Conservation (phyloP, 2,329 filamentous ascomycete genomes). For the Colletotrichum abscissum region DNA sequence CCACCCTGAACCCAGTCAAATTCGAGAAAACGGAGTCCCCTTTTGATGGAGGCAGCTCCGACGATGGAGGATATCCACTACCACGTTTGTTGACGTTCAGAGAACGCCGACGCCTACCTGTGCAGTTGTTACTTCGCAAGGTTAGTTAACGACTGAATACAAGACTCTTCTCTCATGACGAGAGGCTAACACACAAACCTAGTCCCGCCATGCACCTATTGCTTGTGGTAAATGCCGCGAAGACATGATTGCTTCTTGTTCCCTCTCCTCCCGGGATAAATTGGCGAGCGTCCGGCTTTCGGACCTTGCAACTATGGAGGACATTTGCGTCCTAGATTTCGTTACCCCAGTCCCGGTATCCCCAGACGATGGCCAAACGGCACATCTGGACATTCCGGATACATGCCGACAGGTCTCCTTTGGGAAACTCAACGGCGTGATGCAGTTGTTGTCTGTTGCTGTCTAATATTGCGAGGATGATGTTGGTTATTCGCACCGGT, state of each 20-base stretch:
- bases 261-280: neutral
- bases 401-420: neutral
- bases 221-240: neutral
- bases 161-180: constrained; percentile 14
- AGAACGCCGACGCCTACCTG: neutral
- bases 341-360: neutral
- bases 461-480: constrained; percentile 22
- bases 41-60: neutral
- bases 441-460: neutral
- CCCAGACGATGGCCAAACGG: neutral
- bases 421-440: neutral
- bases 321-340: neutral
- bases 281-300: neutral
- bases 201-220: constrained; percentile 5
- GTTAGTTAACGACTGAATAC: constrained; percentile 20
- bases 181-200: constrained; percentile 27
- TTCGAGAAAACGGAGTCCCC: neutral
- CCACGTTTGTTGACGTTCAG: neutral
- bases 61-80: neutral
- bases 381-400: neutral
- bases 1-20: neutral
- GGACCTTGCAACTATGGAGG: neutral
- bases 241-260: neutral
- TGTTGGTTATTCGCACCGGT: constrained; percentile 25
- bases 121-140: neutral